Evolutionary conservation across 208 protist species (phyloP).

Genomic region (Acanthamoeba triangularis): DNA sequence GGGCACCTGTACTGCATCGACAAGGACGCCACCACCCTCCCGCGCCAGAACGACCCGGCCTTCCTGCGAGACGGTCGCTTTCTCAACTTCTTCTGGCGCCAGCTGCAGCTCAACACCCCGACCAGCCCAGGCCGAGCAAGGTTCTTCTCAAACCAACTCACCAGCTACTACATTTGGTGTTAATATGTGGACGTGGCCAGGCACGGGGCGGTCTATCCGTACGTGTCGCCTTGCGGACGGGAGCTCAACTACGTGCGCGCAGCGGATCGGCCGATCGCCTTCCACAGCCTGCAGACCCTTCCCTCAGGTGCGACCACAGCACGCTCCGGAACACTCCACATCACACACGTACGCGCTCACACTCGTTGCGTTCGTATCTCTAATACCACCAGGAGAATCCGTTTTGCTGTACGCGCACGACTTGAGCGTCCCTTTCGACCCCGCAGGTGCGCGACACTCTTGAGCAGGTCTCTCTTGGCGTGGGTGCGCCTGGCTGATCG

Average conservation of each 20-base stretch:
- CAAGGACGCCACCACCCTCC: background rate
- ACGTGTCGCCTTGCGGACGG: constrained; percentile 11
- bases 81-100: constrained; percentile 30
- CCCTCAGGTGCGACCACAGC: background rate
- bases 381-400: background rate
- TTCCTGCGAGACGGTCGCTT: constrained; percentile 33
- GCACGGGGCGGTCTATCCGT: background rate
- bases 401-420: background rate
- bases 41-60: constrained; percentile 41
- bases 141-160: too few relatives aligned
- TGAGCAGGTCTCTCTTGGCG: background rate
- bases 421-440: background rate
- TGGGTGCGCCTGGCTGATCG: background rate
- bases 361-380: background rate
- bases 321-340: background rate
- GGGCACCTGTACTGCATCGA: constrained; percentile 53
- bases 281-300: background rate
- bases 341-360: background rate
- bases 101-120: constrained; percentile 4
- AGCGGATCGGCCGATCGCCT: background rate
- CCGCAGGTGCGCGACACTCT: background rate
- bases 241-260: constrained; percentile 22
- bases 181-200: background rate
- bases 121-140: background rate
- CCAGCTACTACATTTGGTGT: too few relatives aligned